Evolutionary conservation across 2,329 filamentous ascomycete genomes (phyloP).

Genomic region (Neonectria neomacrospora): DNA sequence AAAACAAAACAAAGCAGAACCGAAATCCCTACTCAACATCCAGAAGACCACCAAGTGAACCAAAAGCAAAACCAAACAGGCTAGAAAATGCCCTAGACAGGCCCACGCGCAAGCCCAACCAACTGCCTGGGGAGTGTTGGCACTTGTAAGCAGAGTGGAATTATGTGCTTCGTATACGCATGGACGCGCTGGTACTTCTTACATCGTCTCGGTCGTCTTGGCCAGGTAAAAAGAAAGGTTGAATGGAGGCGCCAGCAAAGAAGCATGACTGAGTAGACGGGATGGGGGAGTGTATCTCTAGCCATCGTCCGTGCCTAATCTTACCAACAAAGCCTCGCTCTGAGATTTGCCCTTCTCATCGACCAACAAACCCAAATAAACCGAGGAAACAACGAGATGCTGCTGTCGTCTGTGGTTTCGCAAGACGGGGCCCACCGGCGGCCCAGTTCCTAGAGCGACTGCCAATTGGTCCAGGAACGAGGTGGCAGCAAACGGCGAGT

Average conservation of each 20-base stretch:
- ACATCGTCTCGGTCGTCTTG: background rate
- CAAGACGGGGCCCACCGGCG: conserved; percentile 1
- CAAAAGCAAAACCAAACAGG: conserved; percentile 1
- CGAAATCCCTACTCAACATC: background rate
- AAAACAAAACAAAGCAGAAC: background rate
- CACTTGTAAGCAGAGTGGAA: conserved; percentile 1
- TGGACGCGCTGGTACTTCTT: background rate
- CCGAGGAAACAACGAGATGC: background rate
- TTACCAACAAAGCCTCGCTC: conserved; percentile 5
- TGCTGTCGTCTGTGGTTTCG: background rate
- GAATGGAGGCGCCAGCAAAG: background rate
- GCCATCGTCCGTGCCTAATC: conserved; percentile 5
- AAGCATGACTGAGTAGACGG: background rate
- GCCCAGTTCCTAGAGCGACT: background rate
- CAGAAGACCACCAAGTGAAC: background rate
- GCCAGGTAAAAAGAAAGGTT: background rate
- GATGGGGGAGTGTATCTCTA: too few relatives aligned
- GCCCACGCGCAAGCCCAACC: conserved; percentile 12
- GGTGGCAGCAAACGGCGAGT: conserved; percentile 22
- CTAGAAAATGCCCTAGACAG: background rate
- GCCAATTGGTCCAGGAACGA: conserved; percentile 22
- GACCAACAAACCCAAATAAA: conserved; percentile 1
- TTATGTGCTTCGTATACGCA: conserved; percentile 3
- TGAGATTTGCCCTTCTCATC: conserved; percentile 12
- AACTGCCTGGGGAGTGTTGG: conserved; percentile 5